Percentiles rank a stretch among this genome's conserved stretches.
Conservation (phyloP, 139 green algal genomes). For the Auxenochlorella pyrenoidosa region DNA sequence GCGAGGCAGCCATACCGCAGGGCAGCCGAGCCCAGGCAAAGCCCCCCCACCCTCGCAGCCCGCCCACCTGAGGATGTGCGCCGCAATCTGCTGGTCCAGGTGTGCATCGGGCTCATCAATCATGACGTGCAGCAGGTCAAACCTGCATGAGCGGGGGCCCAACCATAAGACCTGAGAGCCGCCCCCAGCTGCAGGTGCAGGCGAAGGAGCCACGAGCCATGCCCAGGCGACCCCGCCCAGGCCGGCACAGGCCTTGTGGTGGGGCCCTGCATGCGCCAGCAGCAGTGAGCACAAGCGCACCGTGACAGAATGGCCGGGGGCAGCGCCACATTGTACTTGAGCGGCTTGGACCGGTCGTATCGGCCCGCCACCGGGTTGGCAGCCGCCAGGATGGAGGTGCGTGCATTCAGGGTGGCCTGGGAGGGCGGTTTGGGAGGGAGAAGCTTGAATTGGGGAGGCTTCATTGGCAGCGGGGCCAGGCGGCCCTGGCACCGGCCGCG, state of each 20-base stretch:
- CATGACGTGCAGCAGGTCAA: slow-evolving; percentile 97
- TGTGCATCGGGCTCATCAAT: slow-evolving; percentile 89
- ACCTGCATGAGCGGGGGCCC: slow-evolving; percentile 64
- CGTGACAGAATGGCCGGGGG: slow-evolving; percentile 91
- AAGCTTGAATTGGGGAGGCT: too few species aligned
- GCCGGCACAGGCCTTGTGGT: too few species aligned
- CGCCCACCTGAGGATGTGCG: slow-evolving; percentile 77
- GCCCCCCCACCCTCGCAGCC: background rate
- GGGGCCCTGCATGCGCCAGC: too few species aligned
- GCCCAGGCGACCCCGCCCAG: too few species aligned
- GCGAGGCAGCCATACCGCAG: too few species aligned
- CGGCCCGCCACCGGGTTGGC: slow-evolving; percentile 94
- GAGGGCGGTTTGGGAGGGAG: too few species aligned
- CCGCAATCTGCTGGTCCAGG: slow-evolving; percentile 80
- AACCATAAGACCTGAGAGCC: too few species aligned
- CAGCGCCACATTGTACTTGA: slow-evolving; percentile 92
- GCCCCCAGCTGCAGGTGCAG: too few species aligned
- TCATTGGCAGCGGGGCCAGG: too few species aligned
- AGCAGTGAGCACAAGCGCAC: slow-evolving; percentile 40
- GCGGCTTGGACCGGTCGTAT: slow-evolving; percentile 92
- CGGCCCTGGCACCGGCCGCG: too few species aligned
- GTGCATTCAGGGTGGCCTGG: slow-evolving; percentile 93
- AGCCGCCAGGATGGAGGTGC: slow-evolving; percentile 95
- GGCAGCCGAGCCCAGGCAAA: too few species aligned
- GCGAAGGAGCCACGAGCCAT: too few species aligned